Evolutionary conservation across 164 flowering plant species (phyloP), one percentile per base, ranked within the genome.

Genomic region (Kingdonia uniflora): DNA sequence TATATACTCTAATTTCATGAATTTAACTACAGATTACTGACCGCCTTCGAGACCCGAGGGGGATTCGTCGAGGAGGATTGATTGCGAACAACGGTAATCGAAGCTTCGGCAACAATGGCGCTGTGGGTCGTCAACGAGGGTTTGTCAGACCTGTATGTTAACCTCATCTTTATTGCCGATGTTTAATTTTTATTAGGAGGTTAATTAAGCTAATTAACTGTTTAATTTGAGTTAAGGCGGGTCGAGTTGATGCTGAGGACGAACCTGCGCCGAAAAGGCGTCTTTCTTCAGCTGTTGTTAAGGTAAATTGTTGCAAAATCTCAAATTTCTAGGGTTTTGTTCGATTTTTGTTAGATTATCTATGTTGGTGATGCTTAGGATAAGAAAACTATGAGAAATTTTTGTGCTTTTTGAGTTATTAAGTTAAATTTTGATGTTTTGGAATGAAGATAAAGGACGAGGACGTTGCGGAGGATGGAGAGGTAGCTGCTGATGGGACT

Each of bases 41-140:
- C 66, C 79, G 99, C 52, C 85, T 92, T 57, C 73, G 94, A 16
- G 94, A 92, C 62, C 99, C 99, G 14, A 71, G 95, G 42, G 99
- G 99, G 5, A 66, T 88, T 14, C 91, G 99, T 41, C 76, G 88
- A 3, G 91, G 85, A 14, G 85, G 74, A 0, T 55, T 75, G 35
- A 42, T 74, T 0, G 78, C 72, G 0, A 66, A 72, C 14, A 78
- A 77, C 14, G 35, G 35, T 29, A 8, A 8, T 14, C 74, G 87
- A 13, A 78, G 73, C 53, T 76, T 75, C 29, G 69, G 63, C 42
- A 67, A 72, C 49, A 76, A 70, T 50, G 64, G 74, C 29, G 67
- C 50, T 19, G 51, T 17, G 14, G 33, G 15, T 53, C 87, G 83
- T 19, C 79, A 65, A 42, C 80, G 96, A 41, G 82, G 81, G 21